Conservation (phyloP, 179 eudicot species). For the Patellifolia procumbens region DNA sequence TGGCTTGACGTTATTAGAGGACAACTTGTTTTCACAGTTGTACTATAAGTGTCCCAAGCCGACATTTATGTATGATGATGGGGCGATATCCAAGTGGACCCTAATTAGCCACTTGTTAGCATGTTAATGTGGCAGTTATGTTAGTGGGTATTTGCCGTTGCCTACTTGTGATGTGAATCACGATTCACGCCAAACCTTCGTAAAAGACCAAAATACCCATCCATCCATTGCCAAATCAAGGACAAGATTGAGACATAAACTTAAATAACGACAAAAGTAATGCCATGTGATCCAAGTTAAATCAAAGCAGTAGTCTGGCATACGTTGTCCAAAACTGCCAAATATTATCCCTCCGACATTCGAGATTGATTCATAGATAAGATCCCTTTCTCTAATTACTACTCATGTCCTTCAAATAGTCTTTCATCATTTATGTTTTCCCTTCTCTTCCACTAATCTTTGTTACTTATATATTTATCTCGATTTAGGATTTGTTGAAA, state of each 20-base stretch:
- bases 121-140: background rate
- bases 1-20: background rate
- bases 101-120: constrained; percentile 2
- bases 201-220: constrained; percentile 8
- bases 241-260: background rate
- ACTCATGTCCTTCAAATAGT: background rate
- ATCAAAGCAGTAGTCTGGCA: constrained; percentile 14
- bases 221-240: background rate
- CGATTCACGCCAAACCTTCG: background rate
- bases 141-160: constrained; percentile 10
- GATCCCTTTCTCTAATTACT: background rate
- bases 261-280: constrained; percentile 7
- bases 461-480: background rate
- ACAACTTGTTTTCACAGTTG: constrained; percentile 8
- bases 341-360: constrained; percentile 4
- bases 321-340: constrained; percentile 34
- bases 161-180: background rate
- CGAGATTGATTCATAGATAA: constrained; percentile 1
- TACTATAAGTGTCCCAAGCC: constrained; percentile 4
- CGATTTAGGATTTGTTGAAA: background rate
- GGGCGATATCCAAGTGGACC: background rate
- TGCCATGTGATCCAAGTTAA: constrained; percentile 25
- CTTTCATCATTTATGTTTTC: background rate
- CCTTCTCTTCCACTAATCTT: background rate
- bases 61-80: background rate